Evolutionary conservation across 23 red algal genomes (phyloP).

Genomic region (Gracilaria domingensis): DNA sequence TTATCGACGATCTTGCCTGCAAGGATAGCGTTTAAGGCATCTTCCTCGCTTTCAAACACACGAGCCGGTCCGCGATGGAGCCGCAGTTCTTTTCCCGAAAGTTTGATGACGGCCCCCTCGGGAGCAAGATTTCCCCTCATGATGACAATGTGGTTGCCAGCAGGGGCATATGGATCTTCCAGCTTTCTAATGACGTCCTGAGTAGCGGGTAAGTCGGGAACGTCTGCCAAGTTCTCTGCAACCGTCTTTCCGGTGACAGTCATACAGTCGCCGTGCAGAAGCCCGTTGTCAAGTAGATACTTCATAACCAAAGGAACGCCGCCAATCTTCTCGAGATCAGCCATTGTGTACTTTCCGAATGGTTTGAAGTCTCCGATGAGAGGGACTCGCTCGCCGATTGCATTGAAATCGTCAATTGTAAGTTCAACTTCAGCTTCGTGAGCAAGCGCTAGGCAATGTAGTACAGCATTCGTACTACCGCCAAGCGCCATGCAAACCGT

Average conservation of each 20-base stretch:
- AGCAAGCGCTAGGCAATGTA: conserved; percentile 94
- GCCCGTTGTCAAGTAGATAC: conserved; percentile 84
- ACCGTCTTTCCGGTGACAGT: conserved; percentile 97
- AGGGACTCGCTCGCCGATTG: conserved; percentile 85
- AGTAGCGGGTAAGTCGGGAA: conserved; percentile 62
- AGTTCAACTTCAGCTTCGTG: conserved; percentile 95
- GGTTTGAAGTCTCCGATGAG: conserved; percentile 98
- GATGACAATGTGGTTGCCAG: conserved; percentile 90
- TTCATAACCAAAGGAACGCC: conserved; percentile 99
- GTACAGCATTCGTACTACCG: conserved; percentile 97
- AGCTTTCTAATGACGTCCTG: conserved; percentile 82
- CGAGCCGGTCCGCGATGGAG: conserved; percentile 92
- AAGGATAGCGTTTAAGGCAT: conserved; percentile 95
- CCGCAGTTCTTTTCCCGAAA: conserved; percentile 89
- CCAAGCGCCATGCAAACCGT: conserved; percentile 95
- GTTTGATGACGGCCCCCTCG: conserved; percentile 97
- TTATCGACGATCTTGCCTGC: conserved; percentile 85
- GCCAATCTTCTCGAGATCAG: conserved; percentile 95
- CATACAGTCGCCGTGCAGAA: conserved; percentile 97
- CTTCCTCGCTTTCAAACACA: conserved; percentile 95
- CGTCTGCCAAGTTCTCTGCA: conserved; percentile 84
- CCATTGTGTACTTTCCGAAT: conserved; percentile 97
- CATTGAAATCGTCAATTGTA: conserved; percentile 97
- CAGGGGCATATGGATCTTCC: conserved; percentile 81
- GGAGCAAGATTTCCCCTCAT: conserved; percentile 98